phyloP scores from a whole-genome alignment of 2,329 filamentous ascomycete species.

The Colletotrichum sansevieriae region DNA sequence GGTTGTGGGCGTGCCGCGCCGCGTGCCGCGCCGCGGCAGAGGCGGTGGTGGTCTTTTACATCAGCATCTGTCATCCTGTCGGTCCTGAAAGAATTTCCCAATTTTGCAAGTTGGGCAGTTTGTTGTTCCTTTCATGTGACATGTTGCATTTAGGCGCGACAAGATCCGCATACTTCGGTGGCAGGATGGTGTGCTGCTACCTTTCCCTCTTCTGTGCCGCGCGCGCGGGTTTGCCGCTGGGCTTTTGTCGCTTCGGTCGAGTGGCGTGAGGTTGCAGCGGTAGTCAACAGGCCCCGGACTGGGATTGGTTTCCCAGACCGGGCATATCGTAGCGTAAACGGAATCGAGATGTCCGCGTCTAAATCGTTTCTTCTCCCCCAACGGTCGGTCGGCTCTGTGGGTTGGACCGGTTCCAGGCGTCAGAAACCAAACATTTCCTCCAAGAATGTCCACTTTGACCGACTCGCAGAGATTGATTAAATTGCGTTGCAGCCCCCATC shows the following conservation, averaged over 20 bases:
- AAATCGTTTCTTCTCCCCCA: slow-evolving; percentile 13
- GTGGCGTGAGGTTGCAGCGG: slow-evolving; percentile 38
- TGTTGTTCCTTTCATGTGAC: too few species aligned
- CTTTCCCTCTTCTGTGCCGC: slow-evolving; percentile 4
- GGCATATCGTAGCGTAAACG: slow-evolving; percentile 20
- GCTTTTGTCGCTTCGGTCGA: slow-evolving; percentile 1
- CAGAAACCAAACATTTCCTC: not conserved
- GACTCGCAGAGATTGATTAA: slow-evolving; percentile 25
- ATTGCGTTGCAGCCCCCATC: slow-evolving; percentile 37
- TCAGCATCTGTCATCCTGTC: slow-evolving; percentile 39
- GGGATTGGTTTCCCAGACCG: slow-evolving; percentile 7
- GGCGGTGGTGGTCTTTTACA: slow-evolving; percentile 17
- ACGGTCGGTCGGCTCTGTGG: slow-evolving; percentile 11
- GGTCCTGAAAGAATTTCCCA: not conserved
- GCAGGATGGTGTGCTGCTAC: slow-evolving; percentile 22
- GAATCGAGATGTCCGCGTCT: slow-evolving; percentile 39
- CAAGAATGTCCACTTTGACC: slow-evolving; percentile 11
- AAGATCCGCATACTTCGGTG: slow-evolving; percentile 8
- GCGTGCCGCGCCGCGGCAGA: not conserved
- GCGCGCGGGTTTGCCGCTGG: not conserved
- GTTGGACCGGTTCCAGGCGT: slow-evolving; percentile 5
- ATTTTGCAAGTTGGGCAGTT: not conserved
- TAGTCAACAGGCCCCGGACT: slow-evolving; percentile 1
- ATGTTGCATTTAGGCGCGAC: too few species aligned
- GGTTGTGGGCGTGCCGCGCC: not conserved